Conservation (phyloP, 345 rosid genomes). For the Euphorbia lathyris region DNA sequence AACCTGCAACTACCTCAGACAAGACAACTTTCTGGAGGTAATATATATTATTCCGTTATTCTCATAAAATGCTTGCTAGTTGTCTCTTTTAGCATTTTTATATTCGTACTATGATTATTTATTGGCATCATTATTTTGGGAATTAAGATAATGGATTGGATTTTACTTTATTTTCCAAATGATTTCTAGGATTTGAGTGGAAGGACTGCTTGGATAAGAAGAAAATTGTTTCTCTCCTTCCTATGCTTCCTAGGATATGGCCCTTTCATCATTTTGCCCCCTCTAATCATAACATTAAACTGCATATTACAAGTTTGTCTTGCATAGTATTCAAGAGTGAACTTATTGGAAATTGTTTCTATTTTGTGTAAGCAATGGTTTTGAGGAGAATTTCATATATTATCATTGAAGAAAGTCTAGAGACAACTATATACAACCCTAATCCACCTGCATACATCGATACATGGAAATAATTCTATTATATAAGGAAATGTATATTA, state of each 20-base stretch:
- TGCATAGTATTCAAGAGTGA: background rate
- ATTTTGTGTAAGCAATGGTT: background rate
- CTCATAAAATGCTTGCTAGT: background rate
- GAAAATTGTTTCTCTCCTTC: background rate
- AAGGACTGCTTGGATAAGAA: background rate
- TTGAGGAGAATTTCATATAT: too few relatives aligned
- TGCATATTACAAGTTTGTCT: background rate
- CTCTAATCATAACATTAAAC: background rate
- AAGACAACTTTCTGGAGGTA: conserved; percentile 94
- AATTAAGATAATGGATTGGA: background rate
- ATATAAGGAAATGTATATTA: too few relatives aligned
- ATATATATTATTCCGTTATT: background rate
- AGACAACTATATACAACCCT: too few relatives aligned
- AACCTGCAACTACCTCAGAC: conserved; percentile 86
- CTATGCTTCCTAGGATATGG: background rate
- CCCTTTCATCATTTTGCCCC: background rate
- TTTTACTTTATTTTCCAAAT: background rate
- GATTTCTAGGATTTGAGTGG: background rate
- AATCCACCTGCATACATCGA: too few relatives aligned
- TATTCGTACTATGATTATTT: background rate
- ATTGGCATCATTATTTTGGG: background rate
- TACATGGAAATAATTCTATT: too few relatives aligned
- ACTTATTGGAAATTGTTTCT: background rate
- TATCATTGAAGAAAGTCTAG: too few relatives aligned
- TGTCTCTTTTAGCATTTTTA: background rate